Percentiles rank a stretch among this genome's conserved stretches.
phyloP scores from a whole-genome alignment of 768 basidiomycete species.

The Cystofilobasidium macerans region DNA sequence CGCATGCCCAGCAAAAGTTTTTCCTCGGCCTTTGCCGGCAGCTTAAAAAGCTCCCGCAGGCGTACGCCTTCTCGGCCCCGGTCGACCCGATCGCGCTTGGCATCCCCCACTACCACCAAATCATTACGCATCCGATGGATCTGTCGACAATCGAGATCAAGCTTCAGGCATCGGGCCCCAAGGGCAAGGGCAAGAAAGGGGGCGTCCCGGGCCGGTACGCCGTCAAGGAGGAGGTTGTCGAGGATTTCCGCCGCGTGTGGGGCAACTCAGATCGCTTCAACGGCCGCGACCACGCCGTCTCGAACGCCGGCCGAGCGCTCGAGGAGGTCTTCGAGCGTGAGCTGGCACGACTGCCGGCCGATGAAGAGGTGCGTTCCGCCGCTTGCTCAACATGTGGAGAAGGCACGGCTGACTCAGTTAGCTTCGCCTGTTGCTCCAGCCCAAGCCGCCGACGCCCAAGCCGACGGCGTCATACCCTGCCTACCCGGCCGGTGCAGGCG shows the following conservation, averaged over 20 bases:
- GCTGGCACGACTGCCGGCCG: slow-evolving; percentile 67
- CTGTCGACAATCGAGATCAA: slow-evolving; percentile 84
- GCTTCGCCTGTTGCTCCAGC: slow-evolving; percentile 28
- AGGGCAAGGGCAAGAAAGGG: slow-evolving; percentile 51
- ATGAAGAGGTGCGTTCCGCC: slow-evolving; percentile 53
- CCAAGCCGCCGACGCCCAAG: slow-evolving; percentile 29
- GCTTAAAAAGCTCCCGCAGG: slow-evolving; percentile 77
- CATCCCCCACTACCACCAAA: slow-evolving; percentile 69
- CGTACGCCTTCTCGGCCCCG: slow-evolving; percentile 66
- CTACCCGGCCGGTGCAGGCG: slow-evolving; percentile 48
- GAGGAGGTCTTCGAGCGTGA: slow-evolving; percentile 80
- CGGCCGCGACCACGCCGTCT: slow-evolving; percentile 73
- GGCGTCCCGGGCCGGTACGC: slow-evolving; percentile 45
- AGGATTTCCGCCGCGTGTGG: slow-evolving; percentile 78
- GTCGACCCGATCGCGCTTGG: slow-evolving; percentile 67
- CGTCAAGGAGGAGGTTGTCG: slow-evolving; percentile 65
- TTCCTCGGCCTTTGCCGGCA: slow-evolving; percentile 63
- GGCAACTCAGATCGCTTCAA: slow-evolving; percentile 84
- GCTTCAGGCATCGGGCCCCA: slow-evolving; percentile 52
- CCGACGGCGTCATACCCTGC: slow-evolving; percentile 41
- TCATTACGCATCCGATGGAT: slow-evolving; percentile 90
- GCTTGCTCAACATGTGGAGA: too few relatives aligned
- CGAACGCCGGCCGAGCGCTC: slow-evolving; percentile 66
- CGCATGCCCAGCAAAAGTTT: slow-evolving; percentile 64
- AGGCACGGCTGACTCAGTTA: too few relatives aligned